These are phyloP conservation scores for Buddleja alternifolia DNA, from an alignment of 257 asterid species.

Conservation along the genomic window DNA sequence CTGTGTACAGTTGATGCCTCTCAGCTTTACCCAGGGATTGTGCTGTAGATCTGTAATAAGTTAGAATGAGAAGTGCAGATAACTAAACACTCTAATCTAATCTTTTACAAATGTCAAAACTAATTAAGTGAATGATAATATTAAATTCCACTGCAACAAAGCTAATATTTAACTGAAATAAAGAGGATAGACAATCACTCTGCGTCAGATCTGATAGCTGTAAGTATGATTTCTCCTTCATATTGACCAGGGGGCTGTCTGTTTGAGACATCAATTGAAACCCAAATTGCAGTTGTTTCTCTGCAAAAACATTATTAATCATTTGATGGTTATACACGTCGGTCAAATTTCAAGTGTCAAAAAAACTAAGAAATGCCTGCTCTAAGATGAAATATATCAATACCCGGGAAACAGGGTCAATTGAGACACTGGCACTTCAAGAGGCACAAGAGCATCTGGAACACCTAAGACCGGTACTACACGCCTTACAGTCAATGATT, in stretches of 20 bases:
- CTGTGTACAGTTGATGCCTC: constrained; percentile 64
- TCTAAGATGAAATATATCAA: not conserved
- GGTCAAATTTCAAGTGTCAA: constrained; percentile 11
- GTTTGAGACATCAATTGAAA: constrained; percentile 82
- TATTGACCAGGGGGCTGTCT: constrained; percentile 93
- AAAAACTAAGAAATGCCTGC: constrained; percentile 2
- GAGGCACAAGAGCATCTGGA: constrained; percentile 98
- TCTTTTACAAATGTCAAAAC: not conserved
- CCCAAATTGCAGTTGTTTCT: constrained; percentile 83
- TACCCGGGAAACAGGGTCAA: constrained; percentile 89
- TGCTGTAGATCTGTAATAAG: constrained; percentile 60
- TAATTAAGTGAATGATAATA: constrained; percentile 1
- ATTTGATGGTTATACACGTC: constrained; percentile 7
- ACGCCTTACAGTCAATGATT: constrained; percentile 76
- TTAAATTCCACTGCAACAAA: constrained; percentile 21
- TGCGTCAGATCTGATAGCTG: constrained; percentile 77
- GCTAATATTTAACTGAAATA: constrained; percentile 38
- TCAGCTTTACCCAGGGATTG: constrained; percentile 64
- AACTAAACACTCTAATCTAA: constrained; percentile 1
- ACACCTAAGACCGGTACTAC: constrained; percentile 92
- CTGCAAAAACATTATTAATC: constrained; percentile 50
- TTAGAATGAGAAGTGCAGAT: constrained; percentile 36
- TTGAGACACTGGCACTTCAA: constrained; percentile 69
- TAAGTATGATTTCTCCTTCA: constrained; percentile 85
- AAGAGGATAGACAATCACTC: constrained; percentile 66